Base-by-base conservation (phyloP, 75 land plant species). In the Sequoia sempervirens region DNA sequence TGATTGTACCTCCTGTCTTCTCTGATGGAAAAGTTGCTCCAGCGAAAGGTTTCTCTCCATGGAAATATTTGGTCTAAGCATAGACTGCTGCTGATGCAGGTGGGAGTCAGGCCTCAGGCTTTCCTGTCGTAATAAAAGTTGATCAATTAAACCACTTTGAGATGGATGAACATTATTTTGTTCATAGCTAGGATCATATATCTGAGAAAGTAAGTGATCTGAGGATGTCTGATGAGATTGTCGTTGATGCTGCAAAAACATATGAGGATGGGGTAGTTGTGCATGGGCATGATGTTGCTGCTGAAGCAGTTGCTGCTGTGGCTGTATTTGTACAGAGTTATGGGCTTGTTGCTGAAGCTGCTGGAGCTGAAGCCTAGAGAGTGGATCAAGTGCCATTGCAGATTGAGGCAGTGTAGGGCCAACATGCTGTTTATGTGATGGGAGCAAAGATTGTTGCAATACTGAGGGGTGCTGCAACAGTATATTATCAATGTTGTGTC, bases 281-380 rank as follows among this genome's bases (percentile, higher is more conserved):
- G 86, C 81, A 40, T 86, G 86, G 4, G 85, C 79, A 54, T 89
- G 89, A 17, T 86, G 90, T 40, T 87, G 88, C 37, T 85, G 87
- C 40, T 84, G 88, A 45, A 81, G 89, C 26, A 37, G 87, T 40
- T 85, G 91, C 17, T 86, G 85, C 26, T 92, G 85, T 34, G 72
- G 84, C 84, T 80, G 83, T 13, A 54, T 46, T 80, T 87, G 88
- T 47, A 66, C 79, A 80, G 75, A 56, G 28, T 86, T 86, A 53
- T 87, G 85, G 2, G 79, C 72, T 80, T 88, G 88, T 18, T 86
- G 87, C 36, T 85, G 88, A 68, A 37, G 91, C 26, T 90, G 92
- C 81, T 93, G 95, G 46, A 90, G 88, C 89, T 95, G 92, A 45
- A 87, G 84, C 30, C 88, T 86, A 84, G 90, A 73, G 18, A 93